Percentiles rank a stretch among this genome's conserved stretches.
Evolutionary conservation across 805 yeast species (phyloP).

Genomic region (Lachancea kluyveri): DNA sequence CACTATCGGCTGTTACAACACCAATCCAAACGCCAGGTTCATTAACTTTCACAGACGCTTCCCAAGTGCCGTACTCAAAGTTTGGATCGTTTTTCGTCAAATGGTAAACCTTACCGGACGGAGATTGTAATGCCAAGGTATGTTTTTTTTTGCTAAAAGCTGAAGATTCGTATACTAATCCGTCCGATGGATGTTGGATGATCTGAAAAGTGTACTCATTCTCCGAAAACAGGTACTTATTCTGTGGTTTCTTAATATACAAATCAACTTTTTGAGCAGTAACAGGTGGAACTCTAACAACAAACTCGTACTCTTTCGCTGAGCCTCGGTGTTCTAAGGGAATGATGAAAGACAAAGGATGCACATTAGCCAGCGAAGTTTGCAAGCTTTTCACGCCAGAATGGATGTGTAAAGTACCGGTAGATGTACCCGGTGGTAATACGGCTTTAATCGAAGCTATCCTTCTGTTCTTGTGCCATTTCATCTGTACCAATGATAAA

Average conservation of each 20-base stretch:
- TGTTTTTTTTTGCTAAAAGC: slow-evolving; percentile 33
- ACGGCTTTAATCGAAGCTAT: slow-evolving; percentile 74
- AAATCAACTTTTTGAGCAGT: slow-evolving; percentile 65
- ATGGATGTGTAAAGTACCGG: slow-evolving; percentile 72
- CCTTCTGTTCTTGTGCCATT: slow-evolving; percentile 55
- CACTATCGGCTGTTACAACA: slow-evolving; percentile 69
- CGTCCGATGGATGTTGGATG: slow-evolving; percentile 53
- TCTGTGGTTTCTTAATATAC: slow-evolving; percentile 82
- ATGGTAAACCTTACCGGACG: slow-evolving; percentile 71
- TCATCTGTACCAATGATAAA: slow-evolving; percentile 69
- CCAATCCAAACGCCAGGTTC: slow-evolving; percentile 84
- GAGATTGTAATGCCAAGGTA: slow-evolving; percentile 71
- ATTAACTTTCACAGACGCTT: slow-evolving; percentile 49
- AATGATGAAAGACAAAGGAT: slow-evolving; percentile 65
- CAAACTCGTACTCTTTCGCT: slow-evolving; percentile 56
- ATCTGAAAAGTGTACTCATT: slow-evolving; percentile 62
- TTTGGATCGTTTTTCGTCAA: slow-evolving; percentile 44
- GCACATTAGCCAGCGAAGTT: slow-evolving; percentile 48
- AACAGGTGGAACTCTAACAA: slow-evolving; percentile 65
- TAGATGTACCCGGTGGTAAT: slow-evolving; percentile 59
- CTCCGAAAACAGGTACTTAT: slow-evolving; percentile 48
- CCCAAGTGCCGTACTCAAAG: slow-evolving; percentile 51
- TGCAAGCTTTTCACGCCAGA: slow-evolving; percentile 61
- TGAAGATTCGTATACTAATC: slow-evolving; percentile 30
- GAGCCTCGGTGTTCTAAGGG: slow-evolving; percentile 70